phyloP scores from a whole-genome alignment of 495 filamentous ascomycete genomes.

The Podospora bellae-mahoneyi region DNA sequence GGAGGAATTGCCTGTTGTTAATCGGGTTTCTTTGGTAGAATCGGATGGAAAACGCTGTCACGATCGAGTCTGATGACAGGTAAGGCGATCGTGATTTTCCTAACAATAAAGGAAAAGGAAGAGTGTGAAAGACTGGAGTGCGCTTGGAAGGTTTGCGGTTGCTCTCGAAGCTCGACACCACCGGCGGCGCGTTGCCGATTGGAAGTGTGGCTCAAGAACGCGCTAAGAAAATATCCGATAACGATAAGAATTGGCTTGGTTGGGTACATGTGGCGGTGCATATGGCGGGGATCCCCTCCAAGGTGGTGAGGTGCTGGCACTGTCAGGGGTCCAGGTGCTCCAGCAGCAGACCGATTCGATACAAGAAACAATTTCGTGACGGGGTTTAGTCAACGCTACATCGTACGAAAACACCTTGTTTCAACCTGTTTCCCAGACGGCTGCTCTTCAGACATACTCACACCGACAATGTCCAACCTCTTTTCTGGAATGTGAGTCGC shows the following conservation, averaged over 20 bases:
- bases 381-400: conserved; percentile 11
- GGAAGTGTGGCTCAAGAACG: conserved; percentile 10
- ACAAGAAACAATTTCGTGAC: conserved; percentile 1
- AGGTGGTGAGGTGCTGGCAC: conserved; percentile 3
- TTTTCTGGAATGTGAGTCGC: conserved; percentile 75
- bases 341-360: conserved; percentile 5
- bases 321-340: conserved; percentile 7
- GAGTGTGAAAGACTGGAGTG: not conserved
- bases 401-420: conserved; percentile 8
- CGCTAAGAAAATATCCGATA: conserved; percentile 15
- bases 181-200: not conserved
- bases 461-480: conserved; percentile 64
- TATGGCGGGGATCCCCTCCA: conserved; percentile 5
- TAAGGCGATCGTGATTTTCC: not conserved
- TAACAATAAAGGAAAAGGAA: not conserved
- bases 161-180: not conserved
- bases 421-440: not conserved
- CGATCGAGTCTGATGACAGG: not conserved
- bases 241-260: conserved; percentile 25
- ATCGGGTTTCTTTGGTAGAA: not conserved
- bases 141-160: not conserved
- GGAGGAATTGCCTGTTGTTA: not conserved
- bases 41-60: not conserved
- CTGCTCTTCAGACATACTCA: not conserved
- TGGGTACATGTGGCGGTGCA: conserved; percentile 3